Conservation (phyloP, 2,329 filamentous ascomycete species). For the Hysterium pulicare region DNA sequence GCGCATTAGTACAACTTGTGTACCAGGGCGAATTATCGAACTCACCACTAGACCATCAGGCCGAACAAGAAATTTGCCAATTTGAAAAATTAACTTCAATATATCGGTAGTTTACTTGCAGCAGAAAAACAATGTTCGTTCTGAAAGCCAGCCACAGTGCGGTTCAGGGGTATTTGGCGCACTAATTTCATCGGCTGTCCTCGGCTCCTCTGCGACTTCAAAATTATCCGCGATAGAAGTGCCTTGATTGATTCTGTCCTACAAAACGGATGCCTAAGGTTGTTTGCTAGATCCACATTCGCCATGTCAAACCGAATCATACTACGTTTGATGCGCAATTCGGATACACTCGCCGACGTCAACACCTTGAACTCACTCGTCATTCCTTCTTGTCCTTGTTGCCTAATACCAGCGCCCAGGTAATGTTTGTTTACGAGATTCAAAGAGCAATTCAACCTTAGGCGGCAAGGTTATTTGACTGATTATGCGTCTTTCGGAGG, state of each 20-base stretch:
- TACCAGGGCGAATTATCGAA: neutral
- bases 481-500: no score
- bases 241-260: no score
- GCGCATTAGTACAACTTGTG: neutral
- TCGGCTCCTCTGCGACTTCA: neutral
- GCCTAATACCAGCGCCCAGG: neutral
- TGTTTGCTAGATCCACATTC: no score
- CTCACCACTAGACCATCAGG: slow-evolving; percentile 22
- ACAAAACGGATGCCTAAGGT: no score
- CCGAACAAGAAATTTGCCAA: slow-evolving; percentile 6
- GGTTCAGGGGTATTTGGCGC: neutral
- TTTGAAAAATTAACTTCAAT: neutral
- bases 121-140: neutral
- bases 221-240: neutral
- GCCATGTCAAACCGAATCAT: no score
- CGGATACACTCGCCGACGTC: no score
- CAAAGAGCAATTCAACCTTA: no score
- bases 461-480: no score
- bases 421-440: no score
- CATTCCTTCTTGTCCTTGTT: no score
- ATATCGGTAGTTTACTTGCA: neutral
- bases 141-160: neutral
- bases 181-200: neutral
- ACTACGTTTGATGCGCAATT: no score
- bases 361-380: no score